Evolutionary conservation across 495 filamentous ascomycete genomes (phyloP).

Genomic region (Aspergillus sclerotiicarbonarius): DNA sequence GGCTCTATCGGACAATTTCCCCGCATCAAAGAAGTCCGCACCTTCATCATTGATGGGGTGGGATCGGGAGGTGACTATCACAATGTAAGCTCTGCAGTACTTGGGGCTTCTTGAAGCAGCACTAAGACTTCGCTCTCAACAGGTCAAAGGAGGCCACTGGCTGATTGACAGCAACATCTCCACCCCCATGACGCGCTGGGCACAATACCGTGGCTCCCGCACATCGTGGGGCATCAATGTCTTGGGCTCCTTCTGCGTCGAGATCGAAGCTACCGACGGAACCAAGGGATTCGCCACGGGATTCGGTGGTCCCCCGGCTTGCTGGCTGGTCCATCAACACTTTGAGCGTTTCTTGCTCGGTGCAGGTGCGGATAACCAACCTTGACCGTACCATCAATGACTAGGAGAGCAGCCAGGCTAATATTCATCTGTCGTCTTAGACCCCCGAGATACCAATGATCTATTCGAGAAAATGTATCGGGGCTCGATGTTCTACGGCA

Average conservation of each 20-base stretch:
- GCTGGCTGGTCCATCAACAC: slow-evolving; percentile 89
- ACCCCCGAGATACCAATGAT: slow-evolving; percentile 83
- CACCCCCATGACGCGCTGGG: slow-evolving; percentile 85
- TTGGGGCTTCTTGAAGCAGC: not conserved
- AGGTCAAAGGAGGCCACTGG: slow-evolving; percentile 85
- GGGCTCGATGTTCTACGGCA: slow-evolving; percentile 90
- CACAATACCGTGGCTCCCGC: slow-evolving; percentile 78
- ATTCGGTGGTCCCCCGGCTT: slow-evolving; percentile 89
- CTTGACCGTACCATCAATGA: not conserved
- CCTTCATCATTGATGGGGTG: slow-evolving; percentile 80
- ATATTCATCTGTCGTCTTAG: slow-evolving; percentile 29
- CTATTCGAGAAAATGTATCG: slow-evolving; percentile 96
- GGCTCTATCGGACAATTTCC: slow-evolving; percentile 33
- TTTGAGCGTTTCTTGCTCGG: slow-evolving; percentile 89
- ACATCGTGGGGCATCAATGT: slow-evolving; percentile 97
- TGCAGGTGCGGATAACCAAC: slow-evolving; percentile 45
- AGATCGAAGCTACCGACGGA: slow-evolving; percentile 84
- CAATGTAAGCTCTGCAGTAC: slow-evolving; percentile 55
- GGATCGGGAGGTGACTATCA: slow-evolving; percentile 92
- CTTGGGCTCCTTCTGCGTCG: slow-evolving; percentile 88
- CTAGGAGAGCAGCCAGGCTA: not conserved
- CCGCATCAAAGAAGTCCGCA: slow-evolving; percentile 74
- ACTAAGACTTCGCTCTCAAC: slow-evolving; percentile 7
- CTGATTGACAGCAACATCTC: slow-evolving; percentile 87
- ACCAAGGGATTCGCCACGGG: slow-evolving; percentile 90